phyloP scores from a whole-genome alignment of 2,329 filamentous ascomycete species.

The Clonostachys rosea region DNA sequence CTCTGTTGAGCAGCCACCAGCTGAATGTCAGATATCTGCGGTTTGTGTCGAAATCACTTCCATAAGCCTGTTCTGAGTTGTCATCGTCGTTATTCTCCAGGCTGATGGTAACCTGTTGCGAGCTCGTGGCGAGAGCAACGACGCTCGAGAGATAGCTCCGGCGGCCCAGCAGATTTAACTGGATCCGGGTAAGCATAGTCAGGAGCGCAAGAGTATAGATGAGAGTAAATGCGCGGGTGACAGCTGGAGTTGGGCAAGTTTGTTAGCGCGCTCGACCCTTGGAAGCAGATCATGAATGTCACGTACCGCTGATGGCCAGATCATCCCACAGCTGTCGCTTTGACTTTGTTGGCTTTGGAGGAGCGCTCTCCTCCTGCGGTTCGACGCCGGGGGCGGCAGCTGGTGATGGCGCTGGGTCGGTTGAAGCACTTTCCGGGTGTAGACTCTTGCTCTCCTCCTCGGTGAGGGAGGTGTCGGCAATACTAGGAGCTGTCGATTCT shows the following conservation, averaged over 20 bases:
- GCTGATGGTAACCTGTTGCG: conserved; percentile 71
- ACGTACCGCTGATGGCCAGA: conserved; percentile 87
- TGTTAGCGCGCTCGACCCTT: background rate
- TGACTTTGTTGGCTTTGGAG: conserved; percentile 58
- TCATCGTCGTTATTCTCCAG: conserved; percentile 94
- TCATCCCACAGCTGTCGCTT: conserved; percentile 98
- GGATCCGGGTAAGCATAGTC: conserved; percentile 87
- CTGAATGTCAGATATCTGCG: conserved; percentile 92
- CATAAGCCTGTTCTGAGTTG: conserved; percentile 74
- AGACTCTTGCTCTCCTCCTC: conserved; percentile 82
- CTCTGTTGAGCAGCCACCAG: conserved; percentile 94
- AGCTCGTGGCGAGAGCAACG: conserved; percentile 78
- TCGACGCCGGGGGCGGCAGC: conserved; percentile 1
- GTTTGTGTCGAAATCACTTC: conserved; percentile 95
- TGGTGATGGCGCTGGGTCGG: too few species aligned
- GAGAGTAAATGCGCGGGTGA: conserved; percentile 86
- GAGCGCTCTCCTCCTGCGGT: conserved; percentile 29
- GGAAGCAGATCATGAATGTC: background rate
- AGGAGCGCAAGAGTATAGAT: conserved; percentile 88
- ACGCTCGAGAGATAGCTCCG: conserved; percentile 95
- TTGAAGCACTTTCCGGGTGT: conserved; percentile 1
- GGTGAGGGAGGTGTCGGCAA: conserved; percentile 66
- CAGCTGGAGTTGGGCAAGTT: conserved; percentile 46
- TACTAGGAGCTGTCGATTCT: conserved; percentile 49
- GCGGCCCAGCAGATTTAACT: conserved; percentile 93